Conservation (phyloP, 2,329 filamentous ascomycete genomes). For the Fusarium torreyae region DNA sequence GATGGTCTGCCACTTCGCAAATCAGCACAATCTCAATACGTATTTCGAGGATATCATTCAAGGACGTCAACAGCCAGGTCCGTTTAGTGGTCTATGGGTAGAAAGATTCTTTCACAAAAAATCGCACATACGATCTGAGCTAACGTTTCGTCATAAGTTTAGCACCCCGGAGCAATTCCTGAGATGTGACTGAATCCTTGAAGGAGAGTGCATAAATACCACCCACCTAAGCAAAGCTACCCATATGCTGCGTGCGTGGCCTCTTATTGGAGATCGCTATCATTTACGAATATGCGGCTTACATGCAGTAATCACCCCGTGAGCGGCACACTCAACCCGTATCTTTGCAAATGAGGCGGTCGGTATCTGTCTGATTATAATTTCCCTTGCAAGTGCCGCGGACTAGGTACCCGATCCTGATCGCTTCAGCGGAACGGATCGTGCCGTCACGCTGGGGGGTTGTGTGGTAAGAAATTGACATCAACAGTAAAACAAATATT, state of each 20-base stretch:
- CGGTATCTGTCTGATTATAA: conserved; percentile 1
- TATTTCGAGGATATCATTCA: neutral
- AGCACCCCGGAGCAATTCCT: too few species aligned
- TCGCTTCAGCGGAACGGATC: neutral
- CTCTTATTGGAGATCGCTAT: neutral
- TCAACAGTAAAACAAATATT: too few species aligned
- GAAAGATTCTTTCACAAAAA: too few species aligned
- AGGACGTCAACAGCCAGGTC: neutral
- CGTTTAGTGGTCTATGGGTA: too few species aligned
- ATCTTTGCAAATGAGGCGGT: neutral
- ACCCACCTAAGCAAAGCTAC: neutral
- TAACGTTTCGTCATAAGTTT: too few species aligned
- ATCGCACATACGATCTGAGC: too few species aligned
- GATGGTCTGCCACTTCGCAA: neutral
- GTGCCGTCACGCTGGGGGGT: neutral
- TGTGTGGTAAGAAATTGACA: neutral
- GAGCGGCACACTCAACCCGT: neutral
- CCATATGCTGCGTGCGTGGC: neutral
- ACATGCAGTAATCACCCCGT: neutral
- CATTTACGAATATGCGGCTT: conserved; percentile 1
- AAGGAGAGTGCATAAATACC: too few species aligned
- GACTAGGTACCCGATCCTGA: neutral
- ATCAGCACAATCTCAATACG: neutral
- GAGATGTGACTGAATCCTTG: too few species aligned
- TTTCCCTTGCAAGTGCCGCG: neutral